phyloP scores from a whole-genome alignment of 441 rosid genomes.

The Brassica hybrid region DNA sequence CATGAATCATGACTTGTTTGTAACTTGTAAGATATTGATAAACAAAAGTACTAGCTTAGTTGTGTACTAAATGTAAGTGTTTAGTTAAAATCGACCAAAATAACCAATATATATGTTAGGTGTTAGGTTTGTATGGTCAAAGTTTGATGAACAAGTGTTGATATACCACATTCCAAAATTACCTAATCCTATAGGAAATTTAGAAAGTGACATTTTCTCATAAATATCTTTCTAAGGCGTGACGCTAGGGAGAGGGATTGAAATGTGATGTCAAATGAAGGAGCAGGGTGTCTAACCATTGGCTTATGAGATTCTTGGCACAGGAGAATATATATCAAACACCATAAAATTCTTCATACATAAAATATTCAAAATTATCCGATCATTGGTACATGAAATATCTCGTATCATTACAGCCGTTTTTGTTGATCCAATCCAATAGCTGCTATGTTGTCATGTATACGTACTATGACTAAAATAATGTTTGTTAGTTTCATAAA shows the following conservation, averaged over 20 bases:
- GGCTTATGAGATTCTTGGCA: background rate
- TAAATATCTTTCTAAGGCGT: background rate
- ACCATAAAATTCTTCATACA: background rate
- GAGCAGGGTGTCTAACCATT: background rate
- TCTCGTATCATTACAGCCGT: background rate
- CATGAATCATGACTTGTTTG: background rate
- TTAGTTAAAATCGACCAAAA: background rate
- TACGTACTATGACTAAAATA: conserved; percentile 1
- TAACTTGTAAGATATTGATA: background rate
- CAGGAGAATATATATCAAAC: background rate
- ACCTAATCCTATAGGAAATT: background rate
- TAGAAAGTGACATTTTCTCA: background rate
- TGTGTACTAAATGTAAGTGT: background rate
- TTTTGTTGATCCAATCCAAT: conserved; percentile 20
- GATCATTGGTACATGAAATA: background rate
- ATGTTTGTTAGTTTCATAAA: conserved; percentile 3
- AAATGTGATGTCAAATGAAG: background rate
- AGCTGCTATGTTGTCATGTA: conserved; percentile 5
- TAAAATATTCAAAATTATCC: background rate
- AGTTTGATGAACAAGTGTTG: conserved; percentile 2
- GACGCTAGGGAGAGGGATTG: background rate
- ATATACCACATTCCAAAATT: background rate
- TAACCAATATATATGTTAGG: background rate
- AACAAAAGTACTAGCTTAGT: background rate
- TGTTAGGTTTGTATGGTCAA: background rate